Evolutionary conservation across 140 eudicot genomes (phyloP).

Genomic region (Stevia rebaudiana): DNA sequence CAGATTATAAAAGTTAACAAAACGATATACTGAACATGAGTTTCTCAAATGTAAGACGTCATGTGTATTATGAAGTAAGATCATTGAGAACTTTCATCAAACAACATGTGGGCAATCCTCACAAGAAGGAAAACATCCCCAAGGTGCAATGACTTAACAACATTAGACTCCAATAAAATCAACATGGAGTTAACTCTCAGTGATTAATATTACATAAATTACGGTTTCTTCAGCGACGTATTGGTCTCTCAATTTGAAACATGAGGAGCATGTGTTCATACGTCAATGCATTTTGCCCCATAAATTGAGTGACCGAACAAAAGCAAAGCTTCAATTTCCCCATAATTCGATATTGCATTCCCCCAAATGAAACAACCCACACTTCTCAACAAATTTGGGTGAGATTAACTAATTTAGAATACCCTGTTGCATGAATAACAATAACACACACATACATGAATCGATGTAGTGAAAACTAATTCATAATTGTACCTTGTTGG

Average conservation of each 20-base stretch:
- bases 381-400: background rate
- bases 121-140: background rate
- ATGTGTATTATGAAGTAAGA: background rate
- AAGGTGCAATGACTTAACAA: background rate
- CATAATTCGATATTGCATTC: conserved; percentile 8
- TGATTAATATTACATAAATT: conserved; percentile 1
- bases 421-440: conserved; percentile 13
- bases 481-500: conserved; percentile 28
- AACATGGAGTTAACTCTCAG: background rate
- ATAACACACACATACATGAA: conserved; percentile 6
- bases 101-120: conserved; percentile 9
- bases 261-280: too few species aligned
- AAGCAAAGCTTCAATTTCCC: too few species aligned
- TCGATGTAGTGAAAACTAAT: background rate
- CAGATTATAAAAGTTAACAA: background rate
- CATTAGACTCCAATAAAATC: background rate
- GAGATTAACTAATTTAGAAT: conserved; percentile 2
- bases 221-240: conserved; percentile 7
- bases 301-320: too few species aligned
- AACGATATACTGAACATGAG: background rate
- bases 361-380: conserved; percentile 12
- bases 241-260: background rate
- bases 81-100: conserved; percentile 24
- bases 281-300: too few species aligned
- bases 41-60: background rate